phyloP scores from a whole-genome alignment of 2,329 filamentous ascomycete species.

The Verticillium albo-atrum region DNA sequence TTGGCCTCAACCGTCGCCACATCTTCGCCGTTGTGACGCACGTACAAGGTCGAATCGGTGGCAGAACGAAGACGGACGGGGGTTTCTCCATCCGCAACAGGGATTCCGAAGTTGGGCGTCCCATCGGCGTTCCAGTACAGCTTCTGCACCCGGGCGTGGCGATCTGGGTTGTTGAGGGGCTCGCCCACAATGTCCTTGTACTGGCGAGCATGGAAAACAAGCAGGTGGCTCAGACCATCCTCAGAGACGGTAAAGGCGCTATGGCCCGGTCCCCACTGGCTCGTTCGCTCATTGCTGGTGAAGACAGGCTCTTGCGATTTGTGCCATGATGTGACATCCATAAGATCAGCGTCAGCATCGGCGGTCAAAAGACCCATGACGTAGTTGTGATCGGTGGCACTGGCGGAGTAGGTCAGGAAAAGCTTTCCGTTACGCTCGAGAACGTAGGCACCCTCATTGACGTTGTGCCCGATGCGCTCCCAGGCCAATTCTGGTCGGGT shows the following conservation, averaged over 20 bases:
- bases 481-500: conserved; percentile 12
- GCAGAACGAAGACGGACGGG: conserved; percentile 15
- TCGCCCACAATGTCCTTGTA: conserved; percentile 23
- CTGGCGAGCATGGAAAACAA: conserved; percentile 19
- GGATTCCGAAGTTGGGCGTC: conserved; percentile 22
- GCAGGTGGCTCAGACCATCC: conserved; percentile 20
- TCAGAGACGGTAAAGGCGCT: conserved; percentile 23
- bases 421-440: conserved; percentile 12
- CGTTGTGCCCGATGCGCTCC: conserved; percentile 15
- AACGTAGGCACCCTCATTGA: conserved; percentile 15
- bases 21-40: conserved; percentile 6
- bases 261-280: conserved; percentile 23
- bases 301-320: conserved; percentile 20
- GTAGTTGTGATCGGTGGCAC: conserved; percentile 21
- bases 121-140: conserved; percentile 23
- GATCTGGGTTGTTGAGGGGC: conserved; percentile 17
- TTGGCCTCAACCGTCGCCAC: not conserved
- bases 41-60: conserved; percentile 8
- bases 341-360: conserved; percentile 13
- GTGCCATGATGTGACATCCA: conserved; percentile 18
- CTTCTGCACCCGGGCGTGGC: conserved; percentile 22
- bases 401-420: conserved; percentile 14
- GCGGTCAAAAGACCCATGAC: conserved; percentile 21
- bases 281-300: conserved; percentile 18
- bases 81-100: conserved; percentile 16